A percentile compares a stretch with the other conserved stretches of the same genome.
Conservation (phyloP, 768 basidiomycete species). For the Pholiota microspora region DNA sequence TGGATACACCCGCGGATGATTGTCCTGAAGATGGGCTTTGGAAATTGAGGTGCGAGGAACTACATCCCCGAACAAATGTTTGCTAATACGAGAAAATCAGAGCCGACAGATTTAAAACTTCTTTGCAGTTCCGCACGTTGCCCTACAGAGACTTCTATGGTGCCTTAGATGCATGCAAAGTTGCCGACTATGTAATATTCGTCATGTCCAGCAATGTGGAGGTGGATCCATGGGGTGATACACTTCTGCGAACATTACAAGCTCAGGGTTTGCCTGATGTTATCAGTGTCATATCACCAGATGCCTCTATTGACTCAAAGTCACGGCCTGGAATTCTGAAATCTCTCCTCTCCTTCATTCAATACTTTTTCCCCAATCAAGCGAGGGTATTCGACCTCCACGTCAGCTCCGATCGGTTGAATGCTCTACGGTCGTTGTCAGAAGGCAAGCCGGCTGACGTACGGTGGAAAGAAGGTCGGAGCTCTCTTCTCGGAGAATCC, state of each 20-base stretch:
- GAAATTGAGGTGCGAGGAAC: slow-evolving; percentile 58
- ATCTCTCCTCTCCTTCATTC: slow-evolving; percentile 90
- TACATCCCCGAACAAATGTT: background rate
- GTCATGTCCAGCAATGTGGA: slow-evolving; percentile 79
- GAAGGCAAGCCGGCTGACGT: slow-evolving; percentile 83
- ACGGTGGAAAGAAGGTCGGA: slow-evolving; percentile 79
- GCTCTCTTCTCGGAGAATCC: slow-evolving; percentile 69
- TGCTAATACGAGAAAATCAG: slow-evolving; percentile 35
- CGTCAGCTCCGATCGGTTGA: slow-evolving; percentile 60
- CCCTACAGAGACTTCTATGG: slow-evolving; percentile 71
- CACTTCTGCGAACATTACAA: slow-evolving; percentile 82
- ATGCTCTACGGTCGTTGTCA: slow-evolving; percentile 72
- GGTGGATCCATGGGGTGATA: slow-evolving; percentile 85
- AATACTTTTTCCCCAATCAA: slow-evolving; percentile 90
- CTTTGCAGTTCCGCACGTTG: slow-evolving; percentile 81
- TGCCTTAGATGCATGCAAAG: slow-evolving; percentile 81
- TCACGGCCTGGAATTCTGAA: slow-evolving; percentile 68
- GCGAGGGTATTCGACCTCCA: slow-evolving; percentile 74
- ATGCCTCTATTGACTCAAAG: slow-evolving; percentile 55
- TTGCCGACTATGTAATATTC: slow-evolving; percentile 88
- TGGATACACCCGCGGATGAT: slow-evolving; percentile 54
- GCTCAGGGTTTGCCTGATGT: slow-evolving; percentile 88
- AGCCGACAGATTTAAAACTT: slow-evolving; percentile 88
- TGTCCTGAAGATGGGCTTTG: slow-evolving; percentile 56
- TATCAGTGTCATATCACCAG: slow-evolving; percentile 68